Percentiles rank a stretch among this genome's conserved stretches.
Conservation (phyloP, 2,329 filamentous ascomycete species). For the Colletotrichum godetiae region DNA sequence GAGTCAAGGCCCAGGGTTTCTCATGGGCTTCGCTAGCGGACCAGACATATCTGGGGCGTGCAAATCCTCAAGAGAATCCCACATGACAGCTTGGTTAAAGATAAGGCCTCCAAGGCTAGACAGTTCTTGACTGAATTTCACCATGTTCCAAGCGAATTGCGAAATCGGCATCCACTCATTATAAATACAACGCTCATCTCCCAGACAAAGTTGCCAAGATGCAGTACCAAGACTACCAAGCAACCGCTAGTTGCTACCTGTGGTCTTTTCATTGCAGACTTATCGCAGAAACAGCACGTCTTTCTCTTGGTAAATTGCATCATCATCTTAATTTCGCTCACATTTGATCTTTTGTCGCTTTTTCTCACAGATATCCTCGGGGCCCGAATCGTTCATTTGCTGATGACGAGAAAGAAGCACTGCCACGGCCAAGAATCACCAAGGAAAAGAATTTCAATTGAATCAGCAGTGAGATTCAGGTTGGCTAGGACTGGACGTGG, state of each 20-base stretch:
- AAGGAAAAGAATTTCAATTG: neutral
- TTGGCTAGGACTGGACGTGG: neutral
- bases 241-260: neutral
- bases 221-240: constrained; percentile 29
- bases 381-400: neutral
- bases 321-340: neutral
- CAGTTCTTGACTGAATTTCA: neutral
- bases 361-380: too few species aligned
- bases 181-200: neutral
- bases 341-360: neutral
- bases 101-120: too few species aligned
- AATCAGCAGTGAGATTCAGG: neutral
- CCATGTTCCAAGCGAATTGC: neutral
- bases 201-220: constrained; percentile 21
- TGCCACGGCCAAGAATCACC: constrained; percentile 29
- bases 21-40: too few species aligned
- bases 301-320: constrained; percentile 30
- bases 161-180: neutral
- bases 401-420: neutral
- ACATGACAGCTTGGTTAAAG: too few species aligned
- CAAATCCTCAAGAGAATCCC: too few species aligned
- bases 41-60: too few species aligned
- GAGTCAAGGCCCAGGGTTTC: too few species aligned
- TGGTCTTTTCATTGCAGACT: neutral
- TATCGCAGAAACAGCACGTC: constrained; percentile 9